Evolutionary conservation across 1,139 yeast genomes (phyloP), one percentile per base, ranked within the genome.

Genomic region (Magnusiomyces magnusii): DNA sequence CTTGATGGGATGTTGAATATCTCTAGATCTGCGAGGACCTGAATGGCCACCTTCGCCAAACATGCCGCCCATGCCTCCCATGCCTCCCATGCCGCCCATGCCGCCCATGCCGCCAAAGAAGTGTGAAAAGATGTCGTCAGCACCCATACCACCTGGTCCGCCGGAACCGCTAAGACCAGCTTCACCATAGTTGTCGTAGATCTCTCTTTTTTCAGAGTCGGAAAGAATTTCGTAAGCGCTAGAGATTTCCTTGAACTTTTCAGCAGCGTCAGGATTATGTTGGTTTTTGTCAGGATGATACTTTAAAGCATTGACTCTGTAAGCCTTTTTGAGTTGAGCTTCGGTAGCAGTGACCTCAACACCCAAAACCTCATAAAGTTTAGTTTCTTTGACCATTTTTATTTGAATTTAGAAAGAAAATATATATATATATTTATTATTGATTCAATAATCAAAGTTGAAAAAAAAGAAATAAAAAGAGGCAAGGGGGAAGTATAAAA

Each of bases 61-160:
- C 66, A 72, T 69, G 49, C 73, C 73, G n/a, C n/a, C n/a, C n/a
- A 82, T 76, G 56, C 73, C 73, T n/a, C n/a, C n/a, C n/a, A n/a
- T n/a, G n/a, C n/a, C n/a, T n/a, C n/a, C n/a, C n/a, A n/a, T n/a
- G n/a, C n/a, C n/a, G 73, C 78, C 65, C 78, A 31, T 31, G 36
- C 36, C 36, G 51, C 69, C 69, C 62, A 68, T 66, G 50, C 78
- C 80, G 60, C 83, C 83, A 72, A 92, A 92, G 85, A 92, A 91
- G 74, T 90, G 97, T 2, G 95, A 84, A 74, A 92, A 93, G 72
- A 93, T 83, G 73, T 92, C 96, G 62, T 87, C 97, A 61, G 90
- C 90, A 63, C 77, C 77, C 75, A 79, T 83, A 58, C 92, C 95
- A 58, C 90, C 93, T 60, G 83, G 84, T 55, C 82, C 85, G 62